Base-by-base conservation (phyloP, 1,139 yeast species). In the Pichia sp. region DNA sequence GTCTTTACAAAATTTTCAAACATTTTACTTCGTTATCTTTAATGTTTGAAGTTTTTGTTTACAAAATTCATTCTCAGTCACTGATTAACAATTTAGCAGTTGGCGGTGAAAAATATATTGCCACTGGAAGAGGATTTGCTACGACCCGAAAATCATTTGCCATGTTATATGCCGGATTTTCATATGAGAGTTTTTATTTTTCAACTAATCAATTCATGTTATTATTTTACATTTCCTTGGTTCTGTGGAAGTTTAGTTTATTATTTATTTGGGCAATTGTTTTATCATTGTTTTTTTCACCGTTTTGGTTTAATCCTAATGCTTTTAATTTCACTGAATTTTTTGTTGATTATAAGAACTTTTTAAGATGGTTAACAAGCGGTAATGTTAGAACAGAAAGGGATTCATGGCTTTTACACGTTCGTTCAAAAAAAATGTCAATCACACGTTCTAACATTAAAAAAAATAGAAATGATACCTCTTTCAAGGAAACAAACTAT, bases 81-180 rank as follows among this genome's bases (percentile, higher is more conserved):
- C 55, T 74, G 45, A 64, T 66, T 3, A 70, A 68, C 46, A 76
- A 74, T 55, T 61, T 74, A 34, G 58, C 71, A 6, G 54, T 71
- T 39, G 78, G 79, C 1, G 78, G 78, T 13, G 79, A 79, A 8
- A 64, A 65, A 43, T 74, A 74, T 52, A 70, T 74, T 50, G 72
- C 77, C 3, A 74, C 79, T 0, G 78, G 78, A 13, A 59, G 80
- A 54, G 77, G 77, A 1, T 71, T 74, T 55, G 75, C 78, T 28
- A 74, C 78, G 0, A 57, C 64, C 2, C 57, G 79, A 48, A 64
- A 66, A 7, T 64, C 74, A 8, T 71, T 73, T 50, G 56, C 71
- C 1, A 55, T 59, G 1, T 55, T 74, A 8, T 74, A 71, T 53
- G 58, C 76, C 3, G 55, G 76, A 37, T 74, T 69, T 56, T 72